Evolutionary conservation across 306 rosid species (phyloP).

Genomic region (Prunus mira): DNA sequence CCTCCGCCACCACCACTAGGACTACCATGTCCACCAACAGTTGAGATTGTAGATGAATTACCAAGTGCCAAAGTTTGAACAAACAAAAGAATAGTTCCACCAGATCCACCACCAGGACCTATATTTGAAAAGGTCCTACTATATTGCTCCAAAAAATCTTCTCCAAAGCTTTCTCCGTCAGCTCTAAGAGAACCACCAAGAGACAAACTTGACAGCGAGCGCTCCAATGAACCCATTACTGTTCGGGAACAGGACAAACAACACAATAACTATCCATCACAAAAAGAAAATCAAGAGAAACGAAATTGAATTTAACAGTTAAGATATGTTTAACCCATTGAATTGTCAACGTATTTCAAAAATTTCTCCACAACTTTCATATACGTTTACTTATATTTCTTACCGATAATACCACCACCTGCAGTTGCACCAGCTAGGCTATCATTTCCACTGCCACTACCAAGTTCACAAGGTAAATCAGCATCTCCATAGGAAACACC

Average conservation of each 20-base stretch:
- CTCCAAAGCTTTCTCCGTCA: slow-evolving; percentile 88
- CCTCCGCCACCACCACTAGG: slow-evolving; percentile 90
- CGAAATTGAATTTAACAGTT: background rate
- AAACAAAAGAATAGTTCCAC: slow-evolving; percentile 91
- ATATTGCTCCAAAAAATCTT: slow-evolving; percentile 39
- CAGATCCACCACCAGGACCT: slow-evolving; percentile 99
- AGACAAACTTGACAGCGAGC: slow-evolving; percentile 68
- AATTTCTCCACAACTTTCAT: background rate
- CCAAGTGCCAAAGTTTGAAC: slow-evolving; percentile 59
- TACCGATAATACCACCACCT: slow-evolving; percentile 97
- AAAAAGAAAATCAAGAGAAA: background rate
- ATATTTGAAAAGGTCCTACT: slow-evolving; percentile 40
- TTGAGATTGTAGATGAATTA: slow-evolving; percentile 64
- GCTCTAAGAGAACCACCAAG: slow-evolving; percentile 75
- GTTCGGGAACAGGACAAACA: slow-evolving; percentile 15
- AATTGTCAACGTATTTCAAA: background rate
- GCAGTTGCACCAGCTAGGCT: slow-evolving; percentile 81
- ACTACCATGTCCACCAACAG: slow-evolving; percentile 86
- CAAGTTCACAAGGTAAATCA: slow-evolving; percentile 94
- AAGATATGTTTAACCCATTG: background rate
- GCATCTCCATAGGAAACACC: slow-evolving; percentile 79
- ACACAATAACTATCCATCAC: slow-evolving; percentile 1
- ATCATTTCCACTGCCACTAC: slow-evolving; percentile 95
- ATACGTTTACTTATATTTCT: background rate
- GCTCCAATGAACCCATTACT: slow-evolving; percentile 96